Percentiles rank a stretch among this genome's conserved stretches.
Evolutionary conservation across 192 early-diverging fungal genomes (phyloP).

Genomic region (Funneliformis mosseae): DNA sequence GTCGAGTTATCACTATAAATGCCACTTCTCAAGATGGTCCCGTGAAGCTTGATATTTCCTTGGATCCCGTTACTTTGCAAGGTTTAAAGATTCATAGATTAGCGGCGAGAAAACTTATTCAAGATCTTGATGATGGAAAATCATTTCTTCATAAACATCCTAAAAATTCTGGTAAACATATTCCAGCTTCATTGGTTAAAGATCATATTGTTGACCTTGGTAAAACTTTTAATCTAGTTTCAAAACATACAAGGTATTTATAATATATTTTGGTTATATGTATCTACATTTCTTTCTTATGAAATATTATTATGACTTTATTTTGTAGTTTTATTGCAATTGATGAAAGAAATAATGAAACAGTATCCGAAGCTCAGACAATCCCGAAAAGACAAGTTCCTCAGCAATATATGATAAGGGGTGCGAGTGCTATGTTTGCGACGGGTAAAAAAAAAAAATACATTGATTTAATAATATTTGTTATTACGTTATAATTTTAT

Average conservation of each 20-base stretch:
- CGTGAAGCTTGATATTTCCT: background rate
- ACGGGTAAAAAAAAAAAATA: no score
- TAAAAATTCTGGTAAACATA: background rate
- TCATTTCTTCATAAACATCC: constrained; percentile 30
- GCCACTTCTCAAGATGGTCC: constrained; percentile 12
- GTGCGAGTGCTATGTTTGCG: no score
- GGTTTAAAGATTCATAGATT: constrained; percentile 27
- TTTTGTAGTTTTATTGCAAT: background rate
- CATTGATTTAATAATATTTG: no score
- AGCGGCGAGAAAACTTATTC: constrained; percentile 28
- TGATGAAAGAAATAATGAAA: background rate
- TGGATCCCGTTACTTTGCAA: constrained; percentile 13
- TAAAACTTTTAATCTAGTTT: background rate
- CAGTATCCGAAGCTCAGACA: background rate
- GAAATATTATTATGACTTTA: background rate
- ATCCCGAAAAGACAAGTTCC: background rate
- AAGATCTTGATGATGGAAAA: constrained; percentile 12
- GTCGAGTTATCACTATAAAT: background rate
- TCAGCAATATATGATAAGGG: background rate
- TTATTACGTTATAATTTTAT: no score
- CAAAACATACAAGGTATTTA: constrained; percentile 29
- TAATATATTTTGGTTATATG: background rate
- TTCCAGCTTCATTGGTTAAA: background rate
- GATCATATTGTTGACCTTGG: background rate
- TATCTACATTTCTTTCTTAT: background rate